phyloP scores from a whole-genome alignment of 75 land plant species.

The Larix kaempferi region DNA sequence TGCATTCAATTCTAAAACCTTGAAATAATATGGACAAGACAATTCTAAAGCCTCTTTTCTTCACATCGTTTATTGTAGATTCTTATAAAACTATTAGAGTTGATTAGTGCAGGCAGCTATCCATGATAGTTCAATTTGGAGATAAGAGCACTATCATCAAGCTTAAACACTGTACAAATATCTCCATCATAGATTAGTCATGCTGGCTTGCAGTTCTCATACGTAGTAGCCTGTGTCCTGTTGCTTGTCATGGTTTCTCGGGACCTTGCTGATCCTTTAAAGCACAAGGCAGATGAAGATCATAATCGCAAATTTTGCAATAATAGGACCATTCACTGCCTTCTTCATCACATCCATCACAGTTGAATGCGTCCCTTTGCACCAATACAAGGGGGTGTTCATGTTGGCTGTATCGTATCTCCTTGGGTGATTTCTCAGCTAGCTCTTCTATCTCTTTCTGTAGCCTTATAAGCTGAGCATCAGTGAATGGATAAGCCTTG shows the following conservation, averaged over 20 bases:
- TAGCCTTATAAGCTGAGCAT: conserved; percentile 29
- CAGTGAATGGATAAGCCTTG: conserved; percentile 61
- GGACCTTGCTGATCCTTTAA: conserved; percentile 1
- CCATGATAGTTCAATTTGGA: no score
- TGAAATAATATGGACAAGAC: no score
- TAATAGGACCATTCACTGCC: conserved; percentile 38
- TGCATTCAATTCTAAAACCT: no score
- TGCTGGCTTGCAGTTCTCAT: background rate
- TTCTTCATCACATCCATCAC: conserved; percentile 40
- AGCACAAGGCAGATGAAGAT: conserved; percentile 43
- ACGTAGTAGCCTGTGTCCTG: no score
- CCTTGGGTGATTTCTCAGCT: conserved; percentile 29
- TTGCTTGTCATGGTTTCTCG: background rate
- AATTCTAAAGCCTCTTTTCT: no score
- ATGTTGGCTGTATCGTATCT: conserved; percentile 25
- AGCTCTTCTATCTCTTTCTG: conserved; percentile 24
- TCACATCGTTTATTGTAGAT: no score
- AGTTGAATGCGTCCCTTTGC: conserved; percentile 10
- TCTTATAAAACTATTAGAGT: no score
- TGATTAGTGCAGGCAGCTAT: no score
- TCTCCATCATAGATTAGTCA: background rate
- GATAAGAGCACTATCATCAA: background rate
- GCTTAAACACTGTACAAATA: background rate
- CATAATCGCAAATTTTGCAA: conserved; percentile 39
- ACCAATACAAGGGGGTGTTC: conserved; percentile 39